Conservation (phyloP, 2,329 filamentous ascomycete species). For the Paracorniculantispora psalliotae region DNA sequence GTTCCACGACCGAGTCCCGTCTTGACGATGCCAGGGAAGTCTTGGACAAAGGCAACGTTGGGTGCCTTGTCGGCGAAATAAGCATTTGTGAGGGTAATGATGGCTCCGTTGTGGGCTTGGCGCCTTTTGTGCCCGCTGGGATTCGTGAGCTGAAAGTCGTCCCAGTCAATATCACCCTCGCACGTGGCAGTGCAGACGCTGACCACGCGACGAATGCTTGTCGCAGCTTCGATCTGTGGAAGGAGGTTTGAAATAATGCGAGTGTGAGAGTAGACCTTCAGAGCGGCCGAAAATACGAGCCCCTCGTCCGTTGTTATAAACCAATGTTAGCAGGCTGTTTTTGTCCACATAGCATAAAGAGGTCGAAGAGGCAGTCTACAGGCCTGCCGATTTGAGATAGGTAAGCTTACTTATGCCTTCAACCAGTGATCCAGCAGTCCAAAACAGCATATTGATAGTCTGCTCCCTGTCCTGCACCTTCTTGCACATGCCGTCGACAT, state of each 20-base stretch:
- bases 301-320: constrained; percentile 51
- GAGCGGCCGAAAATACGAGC: constrained; percentile 45
- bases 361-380: not conserved
- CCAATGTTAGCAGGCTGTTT: not conserved
- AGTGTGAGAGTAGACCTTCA: constrained; percentile 54
- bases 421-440: constrained; percentile 34
- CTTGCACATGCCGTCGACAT: constrained; percentile 44
- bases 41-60: not conserved
- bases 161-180: not conserved
- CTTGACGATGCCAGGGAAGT: not conserved
- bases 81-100: not conserved
- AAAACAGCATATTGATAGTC: constrained; percentile 42
- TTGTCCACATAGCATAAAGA: no score
- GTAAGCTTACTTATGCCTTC: constrained; percentile 18
- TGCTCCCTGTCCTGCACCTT: constrained; percentile 40
- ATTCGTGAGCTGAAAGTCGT: not conserved
- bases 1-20: not conserved
- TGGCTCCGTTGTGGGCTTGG: not conserved
- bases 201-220: not conserved
- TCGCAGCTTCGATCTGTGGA: constrained; percentile 29
- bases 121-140: not conserved
- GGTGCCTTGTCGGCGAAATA: not conserved
- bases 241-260: constrained; percentile 54
- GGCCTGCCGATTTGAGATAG: not conserved
- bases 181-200: not conserved